Conservation (phyloP, 371 early-diverging fungal genomes). For the Mortierella polycephala region DNA sequence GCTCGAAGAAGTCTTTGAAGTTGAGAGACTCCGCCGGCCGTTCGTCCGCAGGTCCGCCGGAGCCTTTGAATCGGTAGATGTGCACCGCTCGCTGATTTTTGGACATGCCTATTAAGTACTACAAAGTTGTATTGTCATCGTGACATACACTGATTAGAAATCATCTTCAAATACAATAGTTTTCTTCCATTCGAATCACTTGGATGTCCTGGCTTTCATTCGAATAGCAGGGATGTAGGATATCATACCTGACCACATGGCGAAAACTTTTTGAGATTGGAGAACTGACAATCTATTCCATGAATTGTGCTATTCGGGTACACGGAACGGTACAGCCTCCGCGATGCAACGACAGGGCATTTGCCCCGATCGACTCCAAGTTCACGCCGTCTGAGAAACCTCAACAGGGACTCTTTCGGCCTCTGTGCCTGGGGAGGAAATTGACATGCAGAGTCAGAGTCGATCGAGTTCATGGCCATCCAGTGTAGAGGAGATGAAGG, state of each 20-base stretch:
- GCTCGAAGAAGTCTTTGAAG: conserved; percentile 55
- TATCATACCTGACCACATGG: conserved; percentile 47
- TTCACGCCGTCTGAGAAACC: conserved; percentile 26
- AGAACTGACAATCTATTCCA: conserved; percentile 45
- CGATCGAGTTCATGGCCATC: conserved; percentile 14
- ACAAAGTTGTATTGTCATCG: neutral
- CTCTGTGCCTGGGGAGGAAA: conserved; percentile 27
- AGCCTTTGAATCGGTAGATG: conserved; percentile 48
- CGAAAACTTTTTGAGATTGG: conserved; percentile 46
- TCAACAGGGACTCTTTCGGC: conserved; percentile 32
- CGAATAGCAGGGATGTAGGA: neutral
- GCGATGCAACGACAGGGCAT: conserved; percentile 25
- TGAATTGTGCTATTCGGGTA: conserved; percentile 48
- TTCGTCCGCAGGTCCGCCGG: conserved; percentile 36
- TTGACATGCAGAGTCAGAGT: neutral
- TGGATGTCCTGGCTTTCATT: neutral
- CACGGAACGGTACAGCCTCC: conserved; percentile 37
- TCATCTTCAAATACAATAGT: conserved; percentile 5
- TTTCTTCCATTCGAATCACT: neutral
- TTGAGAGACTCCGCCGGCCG: conserved; percentile 26
- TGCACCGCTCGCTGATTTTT: conserved; percentile 44
- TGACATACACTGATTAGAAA: conserved; percentile 19
- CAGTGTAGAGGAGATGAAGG: too few relatives aligned
- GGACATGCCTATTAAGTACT: conserved; percentile 53
- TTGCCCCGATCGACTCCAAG: conserved; percentile 33